A percentile compares a stretch with the other conserved stretches of the same genome.
Evolutionary conservation across 2,329 filamentous ascomycete genomes (phyloP).

Genomic region (Colletotrichum higginsianum): DNA sequence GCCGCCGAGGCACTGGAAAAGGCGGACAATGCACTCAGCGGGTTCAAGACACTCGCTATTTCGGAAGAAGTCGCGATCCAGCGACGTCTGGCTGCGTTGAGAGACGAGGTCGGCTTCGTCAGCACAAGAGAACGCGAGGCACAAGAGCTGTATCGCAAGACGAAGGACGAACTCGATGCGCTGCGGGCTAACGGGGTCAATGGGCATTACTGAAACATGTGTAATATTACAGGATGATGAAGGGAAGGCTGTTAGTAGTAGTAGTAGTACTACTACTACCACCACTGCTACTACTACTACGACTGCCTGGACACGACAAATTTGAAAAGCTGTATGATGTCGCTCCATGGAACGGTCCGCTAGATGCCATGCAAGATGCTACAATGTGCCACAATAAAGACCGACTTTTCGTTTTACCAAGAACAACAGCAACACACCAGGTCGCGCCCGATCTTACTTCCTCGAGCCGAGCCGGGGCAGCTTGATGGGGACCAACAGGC

Average conservation of each 20-base stretch:
- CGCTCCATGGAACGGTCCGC: background rate
- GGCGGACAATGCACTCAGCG: slow-evolving; percentile 79
- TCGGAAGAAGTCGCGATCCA: slow-evolving; percentile 84
- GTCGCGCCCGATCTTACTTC: slow-evolving; percentile 48
- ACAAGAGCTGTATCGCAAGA: slow-evolving; percentile 85
- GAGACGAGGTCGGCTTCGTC: slow-evolving; percentile 87
- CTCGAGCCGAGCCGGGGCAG: slow-evolving; percentile 66
- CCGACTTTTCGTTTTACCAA: background rate
- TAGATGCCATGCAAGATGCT: slow-evolving; percentile 25
- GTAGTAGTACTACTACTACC: no score
- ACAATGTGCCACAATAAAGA: background rate
- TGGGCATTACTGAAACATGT: slow-evolving; percentile 21
- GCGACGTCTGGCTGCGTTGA: slow-evolving; percentile 79
- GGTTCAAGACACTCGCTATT: slow-evolving; percentile 81
- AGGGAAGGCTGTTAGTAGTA: background rate
- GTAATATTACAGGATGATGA: slow-evolving; percentile 21
- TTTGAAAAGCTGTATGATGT: slow-evolving; percentile 28
- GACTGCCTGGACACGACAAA: slow-evolving; percentile 21
- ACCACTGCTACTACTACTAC: no score
- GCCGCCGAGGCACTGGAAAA: slow-evolving; percentile 82
- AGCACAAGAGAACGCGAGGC: slow-evolving; percentile 88
- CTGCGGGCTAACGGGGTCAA: slow-evolving; percentile 60
- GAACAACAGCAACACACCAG: background rate
- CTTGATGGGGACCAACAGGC: slow-evolving; percentile 66
- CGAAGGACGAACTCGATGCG: slow-evolving; percentile 82